A percentile compares a stretch with the other conserved stretches of the same genome.
These are phyloP conservation scores for Omphalea diandra DNA, from an alignment of 441 rosid species.

Conservation along the genomic window DNA sequence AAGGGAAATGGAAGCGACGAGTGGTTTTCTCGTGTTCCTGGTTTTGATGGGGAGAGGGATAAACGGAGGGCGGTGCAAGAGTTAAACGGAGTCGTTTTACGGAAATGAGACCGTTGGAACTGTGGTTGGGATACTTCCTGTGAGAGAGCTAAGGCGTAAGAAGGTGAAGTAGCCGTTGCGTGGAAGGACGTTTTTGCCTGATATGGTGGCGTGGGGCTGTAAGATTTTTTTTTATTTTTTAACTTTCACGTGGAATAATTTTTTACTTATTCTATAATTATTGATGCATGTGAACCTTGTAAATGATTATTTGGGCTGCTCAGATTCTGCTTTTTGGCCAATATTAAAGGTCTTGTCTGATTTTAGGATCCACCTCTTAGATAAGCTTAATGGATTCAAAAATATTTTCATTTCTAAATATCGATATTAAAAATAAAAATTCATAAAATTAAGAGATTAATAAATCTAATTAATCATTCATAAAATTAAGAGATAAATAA, in stretches of 20 bases:
- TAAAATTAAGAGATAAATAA: no score
- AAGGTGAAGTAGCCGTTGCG: slow-evolving; percentile 16
- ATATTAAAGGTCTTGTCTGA: no score
- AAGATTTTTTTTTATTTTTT: no score
- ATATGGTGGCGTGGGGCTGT: not conserved
- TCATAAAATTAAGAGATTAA: no score
- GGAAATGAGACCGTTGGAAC: slow-evolving; percentile 51
- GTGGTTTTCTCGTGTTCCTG: not conserved
- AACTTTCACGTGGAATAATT: not conserved
- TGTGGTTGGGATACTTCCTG: slow-evolving; percentile 17
- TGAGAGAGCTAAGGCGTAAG: slow-evolving; percentile 18
- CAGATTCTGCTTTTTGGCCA: no score
- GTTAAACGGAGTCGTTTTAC: slow-evolving; percentile 22
- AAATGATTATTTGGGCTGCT: no score
- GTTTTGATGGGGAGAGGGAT: not conserved
- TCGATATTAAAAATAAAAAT: no score
- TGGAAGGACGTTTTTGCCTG: not conserved
- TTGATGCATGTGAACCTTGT: not conserved
- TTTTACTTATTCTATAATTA: not conserved
- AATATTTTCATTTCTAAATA: no score
- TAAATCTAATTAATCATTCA: no score
- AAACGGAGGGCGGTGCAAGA: not conserved
- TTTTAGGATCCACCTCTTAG: no score
- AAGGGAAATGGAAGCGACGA: not conserved
- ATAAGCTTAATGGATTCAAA: no score